These are phyloP conservation scores for Datura wrightii DNA, from an alignment of 257 asterid genomes.

Conservation along the genomic window DNA sequence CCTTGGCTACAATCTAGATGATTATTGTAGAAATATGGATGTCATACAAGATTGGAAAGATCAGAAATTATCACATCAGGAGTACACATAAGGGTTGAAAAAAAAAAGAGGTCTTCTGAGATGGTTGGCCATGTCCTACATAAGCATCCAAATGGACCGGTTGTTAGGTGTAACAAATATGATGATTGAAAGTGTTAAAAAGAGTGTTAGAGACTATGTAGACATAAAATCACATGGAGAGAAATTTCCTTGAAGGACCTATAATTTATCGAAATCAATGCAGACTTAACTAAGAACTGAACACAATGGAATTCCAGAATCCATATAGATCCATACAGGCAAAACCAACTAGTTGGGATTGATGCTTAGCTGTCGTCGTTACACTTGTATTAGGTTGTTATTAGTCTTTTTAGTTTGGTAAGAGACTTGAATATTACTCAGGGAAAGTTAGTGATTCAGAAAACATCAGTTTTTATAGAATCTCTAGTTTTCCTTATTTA, in stretches of 20 bases:
- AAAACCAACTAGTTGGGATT: background rate
- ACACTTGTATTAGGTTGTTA: background rate
- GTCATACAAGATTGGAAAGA: background rate
- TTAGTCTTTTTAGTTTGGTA: slow-evolving; percentile 6
- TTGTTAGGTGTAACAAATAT: background rate
- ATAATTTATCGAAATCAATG: background rate
- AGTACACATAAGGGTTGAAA: background rate
- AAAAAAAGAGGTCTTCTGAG: background rate
- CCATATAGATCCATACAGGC: background rate
- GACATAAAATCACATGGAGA: background rate
- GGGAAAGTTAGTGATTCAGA: background rate
- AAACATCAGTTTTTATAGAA: background rate
- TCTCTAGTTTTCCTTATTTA: slow-evolving; percentile 6
- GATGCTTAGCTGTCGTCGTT: background rate
- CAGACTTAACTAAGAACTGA: slow-evolving; percentile 7
- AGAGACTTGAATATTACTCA: background rate
- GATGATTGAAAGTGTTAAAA: slow-evolving; percentile 2
- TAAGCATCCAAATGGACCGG: background rate
- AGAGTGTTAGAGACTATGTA: background rate
- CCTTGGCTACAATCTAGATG: background rate
- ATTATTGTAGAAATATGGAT: background rate
- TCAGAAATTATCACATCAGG: background rate
- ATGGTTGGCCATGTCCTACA: background rate
- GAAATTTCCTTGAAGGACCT: background rate
- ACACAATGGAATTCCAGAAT: background rate